phyloP scores from a whole-genome alignment of 2,329 filamentous ascomycete genomes.

The Bipolaris cookei region DNA sequence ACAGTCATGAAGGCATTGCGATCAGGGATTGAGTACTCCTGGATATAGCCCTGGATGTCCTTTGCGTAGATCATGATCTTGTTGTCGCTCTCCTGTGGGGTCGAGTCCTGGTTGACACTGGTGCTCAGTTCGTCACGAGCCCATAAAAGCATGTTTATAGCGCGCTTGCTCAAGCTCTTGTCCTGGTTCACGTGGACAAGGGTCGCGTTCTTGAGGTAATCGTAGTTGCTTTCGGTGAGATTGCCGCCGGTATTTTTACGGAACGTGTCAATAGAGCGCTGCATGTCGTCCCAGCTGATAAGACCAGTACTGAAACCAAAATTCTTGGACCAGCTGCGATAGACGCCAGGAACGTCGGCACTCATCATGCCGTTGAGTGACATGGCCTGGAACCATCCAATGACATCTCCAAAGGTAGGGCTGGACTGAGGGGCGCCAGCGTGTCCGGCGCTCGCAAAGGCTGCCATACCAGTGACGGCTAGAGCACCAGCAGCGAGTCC shows the following conservation, averaged over 20 bases:
- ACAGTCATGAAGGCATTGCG: slow-evolving; percentile 97
- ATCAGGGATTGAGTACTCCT: slow-evolving; percentile 82
- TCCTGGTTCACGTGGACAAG: slow-evolving; percentile 71
- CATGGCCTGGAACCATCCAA: slow-evolving; percentile 91
- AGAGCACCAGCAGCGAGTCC: slow-evolving; percentile 86
- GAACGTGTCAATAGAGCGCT: slow-evolving; percentile 83
- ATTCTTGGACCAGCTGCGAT: slow-evolving; percentile 88
- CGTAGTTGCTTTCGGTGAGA: slow-evolving; percentile 77
- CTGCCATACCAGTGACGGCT: slow-evolving; percentile 72
- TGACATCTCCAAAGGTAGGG: slow-evolving; percentile 83
- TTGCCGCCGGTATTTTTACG: slow-evolving; percentile 83
- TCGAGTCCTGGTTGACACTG: slow-evolving; percentile 44
- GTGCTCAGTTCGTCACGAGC: slow-evolving; percentile 57
- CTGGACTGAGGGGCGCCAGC: slow-evolving; percentile 67
- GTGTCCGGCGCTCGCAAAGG: slow-evolving; percentile 63
- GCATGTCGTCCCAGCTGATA: slow-evolving; percentile 80
- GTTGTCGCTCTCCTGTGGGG: slow-evolving; percentile 48
- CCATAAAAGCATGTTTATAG: slow-evolving; percentile 55
- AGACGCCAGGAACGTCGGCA: slow-evolving; percentile 84
- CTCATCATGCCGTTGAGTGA: slow-evolving; percentile 97
- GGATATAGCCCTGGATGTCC: slow-evolving; percentile 82
- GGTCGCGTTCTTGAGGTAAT: slow-evolving; percentile 75
- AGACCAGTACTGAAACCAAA: slow-evolving; percentile 91
- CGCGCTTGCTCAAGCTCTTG: slow-evolving; percentile 62
- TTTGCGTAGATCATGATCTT: slow-evolving; percentile 65